Evolutionary conservation across 257 asterid species (phyloP).

Genomic region (Hygrophila difformis): DNA sequence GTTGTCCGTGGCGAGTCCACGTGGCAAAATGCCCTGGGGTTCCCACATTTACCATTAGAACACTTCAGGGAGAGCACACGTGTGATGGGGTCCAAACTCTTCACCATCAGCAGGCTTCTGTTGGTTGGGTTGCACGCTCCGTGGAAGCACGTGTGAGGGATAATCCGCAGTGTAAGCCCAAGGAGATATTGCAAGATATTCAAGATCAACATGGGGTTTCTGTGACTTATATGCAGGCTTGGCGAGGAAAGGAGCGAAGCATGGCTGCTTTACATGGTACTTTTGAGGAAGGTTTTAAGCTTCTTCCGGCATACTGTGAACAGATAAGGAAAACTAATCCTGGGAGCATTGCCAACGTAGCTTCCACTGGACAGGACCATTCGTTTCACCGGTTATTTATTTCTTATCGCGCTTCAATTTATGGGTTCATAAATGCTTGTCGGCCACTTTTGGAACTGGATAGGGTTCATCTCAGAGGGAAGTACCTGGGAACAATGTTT

Average conservation of each 20-base stretch:
- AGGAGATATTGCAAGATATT: conserved; percentile 88
- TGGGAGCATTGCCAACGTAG: conserved; percentile 78
- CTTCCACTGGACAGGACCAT: conserved; percentile 70
- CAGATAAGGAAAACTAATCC: conserved; percentile 93
- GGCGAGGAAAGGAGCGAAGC: conserved; percentile 97
- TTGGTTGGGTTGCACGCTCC: conserved; percentile 96
- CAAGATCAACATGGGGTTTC: conserved; percentile 95
- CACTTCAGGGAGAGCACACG: conserved; percentile 75
- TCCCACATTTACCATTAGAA: conserved; percentile 77
- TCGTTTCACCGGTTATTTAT: conserved; percentile 76
- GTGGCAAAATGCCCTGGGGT: conserved; percentile 92
- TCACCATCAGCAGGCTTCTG: conserved; percentile 96
- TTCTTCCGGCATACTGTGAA: conserved; percentile 87
- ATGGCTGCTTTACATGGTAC: conserved; percentile 99
- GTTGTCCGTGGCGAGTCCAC: conserved; percentile 98
- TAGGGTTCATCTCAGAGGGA: conserved; percentile 84
- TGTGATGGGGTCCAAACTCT: conserved; percentile 87
- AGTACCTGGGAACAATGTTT: conserved; percentile 74
- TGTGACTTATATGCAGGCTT: conserved; percentile 91
- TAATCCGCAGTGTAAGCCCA: conserved; percentile 90
- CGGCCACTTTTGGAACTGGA: conserved; percentile 91
- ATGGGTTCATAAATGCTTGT: conserved; percentile 86
- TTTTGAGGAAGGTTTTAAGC: conserved; percentile 85
- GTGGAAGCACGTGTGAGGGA: conserved; percentile 81
- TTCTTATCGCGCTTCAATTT: conserved; percentile 79